Evolutionary conservation across 2,329 filamentous ascomycete genomes (phyloP).

Genomic region (Penicillium paneum): DNA sequence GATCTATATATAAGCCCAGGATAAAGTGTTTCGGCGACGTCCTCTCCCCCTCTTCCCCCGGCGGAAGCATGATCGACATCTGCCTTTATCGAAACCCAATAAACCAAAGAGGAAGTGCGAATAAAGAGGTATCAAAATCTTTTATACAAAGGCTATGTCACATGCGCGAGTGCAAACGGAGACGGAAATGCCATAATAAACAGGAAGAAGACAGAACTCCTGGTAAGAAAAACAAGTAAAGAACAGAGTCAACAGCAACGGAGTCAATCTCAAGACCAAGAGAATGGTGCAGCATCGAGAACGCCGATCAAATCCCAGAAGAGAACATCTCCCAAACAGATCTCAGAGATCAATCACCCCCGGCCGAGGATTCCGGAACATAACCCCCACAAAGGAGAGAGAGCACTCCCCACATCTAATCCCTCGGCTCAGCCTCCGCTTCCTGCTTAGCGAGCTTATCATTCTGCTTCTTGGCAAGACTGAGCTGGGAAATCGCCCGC

Average conservation of each 20-base stretch:
- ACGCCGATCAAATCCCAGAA: background rate
- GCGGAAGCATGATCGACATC: background rate
- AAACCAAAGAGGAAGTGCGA: background rate
- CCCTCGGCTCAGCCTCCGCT: constrained; percentile 15
- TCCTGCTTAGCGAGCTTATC: constrained; percentile 32
- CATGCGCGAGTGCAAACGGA: constrained; percentile 17
- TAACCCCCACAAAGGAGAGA: background rate
- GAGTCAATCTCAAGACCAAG: constrained; percentile 5
- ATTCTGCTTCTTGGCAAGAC: constrained; percentile 43
- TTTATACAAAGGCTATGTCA: constrained; percentile 31
- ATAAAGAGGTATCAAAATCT: constrained; percentile 21
- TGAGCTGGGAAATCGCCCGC: constrained; percentile 56
- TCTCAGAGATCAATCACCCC: background rate
- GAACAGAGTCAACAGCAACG: constrained; percentile 5
- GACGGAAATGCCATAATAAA: constrained; percentile 19
- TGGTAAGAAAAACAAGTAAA: constrained; percentile 10
- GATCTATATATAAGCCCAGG: background rate
- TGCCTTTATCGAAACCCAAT: background rate
- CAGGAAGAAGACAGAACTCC: constrained; percentile 21
- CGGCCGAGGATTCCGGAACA: background rate
- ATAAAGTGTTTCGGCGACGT: background rate
- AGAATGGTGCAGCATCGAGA: background rate
- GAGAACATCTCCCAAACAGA: background rate
- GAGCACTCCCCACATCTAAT: background rate
- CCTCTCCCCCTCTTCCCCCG: no score